A percentile compares a stretch with the other conserved stretches of the same genome.
Evolutionary conservation across 495 filamentous ascomycete species (phyloP).

Genomic region (Tuber magnatum): DNA sequence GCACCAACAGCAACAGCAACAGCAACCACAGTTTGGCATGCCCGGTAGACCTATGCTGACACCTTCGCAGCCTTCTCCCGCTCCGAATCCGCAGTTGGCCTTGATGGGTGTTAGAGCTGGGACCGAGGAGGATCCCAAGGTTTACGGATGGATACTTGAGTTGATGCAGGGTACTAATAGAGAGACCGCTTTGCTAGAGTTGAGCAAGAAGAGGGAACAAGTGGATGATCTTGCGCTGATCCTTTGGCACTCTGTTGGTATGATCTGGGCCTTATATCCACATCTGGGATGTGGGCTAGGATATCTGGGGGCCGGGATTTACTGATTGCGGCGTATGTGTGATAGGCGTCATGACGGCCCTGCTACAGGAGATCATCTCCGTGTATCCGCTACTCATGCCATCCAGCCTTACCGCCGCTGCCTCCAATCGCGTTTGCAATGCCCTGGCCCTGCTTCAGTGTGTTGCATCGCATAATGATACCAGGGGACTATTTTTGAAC

Average conservation of each 20-base stretch:
- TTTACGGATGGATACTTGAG: constrained; percentile 88
- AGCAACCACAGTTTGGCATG: constrained; percentile 35
- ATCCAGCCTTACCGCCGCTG: constrained; percentile 90
- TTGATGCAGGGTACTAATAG: constrained; percentile 77
- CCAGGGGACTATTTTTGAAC: constrained; percentile 80
- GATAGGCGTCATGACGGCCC: constrained; percentile 91
- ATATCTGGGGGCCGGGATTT: constrained; percentile 11
- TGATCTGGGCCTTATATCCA: constrained; percentile 35
- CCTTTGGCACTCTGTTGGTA: constrained; percentile 98
- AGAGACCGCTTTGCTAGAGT: constrained; percentile 85
- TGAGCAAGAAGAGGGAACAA: constrained; percentile 98
- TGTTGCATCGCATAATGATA: constrained; percentile 96
- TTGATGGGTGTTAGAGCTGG: constrained; percentile 49
- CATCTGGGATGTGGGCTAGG: neutral
- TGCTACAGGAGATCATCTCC: constrained; percentile 97
- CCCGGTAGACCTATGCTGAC: constrained; percentile 29
- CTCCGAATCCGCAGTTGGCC: constrained; percentile 51
- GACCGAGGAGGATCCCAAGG: constrained; percentile 85
- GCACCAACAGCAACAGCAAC: constrained; percentile 27
- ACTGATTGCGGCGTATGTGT: constrained; percentile 13
- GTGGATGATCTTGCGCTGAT: constrained; percentile 94
- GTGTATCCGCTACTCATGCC: constrained; percentile 96
- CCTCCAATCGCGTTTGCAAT: constrained; percentile 96
- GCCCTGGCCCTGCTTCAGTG: constrained; percentile 94
- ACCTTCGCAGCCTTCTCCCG: constrained; percentile 40